A percentile compares a stretch with the other conserved stretches of the same genome.
Conservation (phyloP, 2,329 filamentous ascomycete genomes). For the Aphanoascus verrucosus region DNA sequence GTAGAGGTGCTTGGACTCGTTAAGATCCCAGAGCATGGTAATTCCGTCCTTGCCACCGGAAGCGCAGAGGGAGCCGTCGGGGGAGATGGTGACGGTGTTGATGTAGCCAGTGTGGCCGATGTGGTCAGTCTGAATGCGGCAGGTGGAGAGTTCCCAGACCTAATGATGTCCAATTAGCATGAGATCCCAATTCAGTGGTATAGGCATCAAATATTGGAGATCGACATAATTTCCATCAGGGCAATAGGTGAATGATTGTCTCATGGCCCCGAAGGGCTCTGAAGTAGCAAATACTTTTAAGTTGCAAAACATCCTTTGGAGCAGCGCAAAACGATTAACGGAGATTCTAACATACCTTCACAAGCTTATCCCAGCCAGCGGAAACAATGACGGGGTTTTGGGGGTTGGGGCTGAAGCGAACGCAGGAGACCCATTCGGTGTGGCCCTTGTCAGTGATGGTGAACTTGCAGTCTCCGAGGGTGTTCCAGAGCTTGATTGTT, state of each 20-base stretch:
- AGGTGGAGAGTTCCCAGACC: slow-evolving; percentile 99
- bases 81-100: slow-evolving; percentile 99
- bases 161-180: slow-evolving; percentile 35
- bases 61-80: slow-evolving; percentile 96
- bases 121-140: slow-evolving; percentile 99
- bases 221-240: slow-evolving; percentile 30
- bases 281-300: slow-evolving; percentile 99
- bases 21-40: slow-evolving; percentile 99
- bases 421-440: slow-evolving; percentile 99
- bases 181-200: neutral
- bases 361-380: slow-evolving; percentile 98
- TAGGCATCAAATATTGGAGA: neutral
- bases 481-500: slow-evolving; percentile 99
- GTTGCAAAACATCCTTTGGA: slow-evolving; percentile 83
- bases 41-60: slow-evolving; percentile 99
- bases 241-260: slow-evolving; percentile 75
- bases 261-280: slow-evolving; percentile 91
- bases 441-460: slow-evolving; percentile 99
- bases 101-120: slow-evolving; percentile 98
- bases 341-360: slow-evolving; percentile 65
- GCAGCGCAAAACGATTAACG: slow-evolving; percentile 10
- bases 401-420: slow-evolving; percentile 98
- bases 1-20: slow-evolving; percentile 99
- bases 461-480: slow-evolving; percentile 99
- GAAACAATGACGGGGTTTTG: slow-evolving; percentile 99